Evolutionary conservation across 306 rosid genomes (phyloP).

Genomic region (Gillenia trifoliata): DNA sequence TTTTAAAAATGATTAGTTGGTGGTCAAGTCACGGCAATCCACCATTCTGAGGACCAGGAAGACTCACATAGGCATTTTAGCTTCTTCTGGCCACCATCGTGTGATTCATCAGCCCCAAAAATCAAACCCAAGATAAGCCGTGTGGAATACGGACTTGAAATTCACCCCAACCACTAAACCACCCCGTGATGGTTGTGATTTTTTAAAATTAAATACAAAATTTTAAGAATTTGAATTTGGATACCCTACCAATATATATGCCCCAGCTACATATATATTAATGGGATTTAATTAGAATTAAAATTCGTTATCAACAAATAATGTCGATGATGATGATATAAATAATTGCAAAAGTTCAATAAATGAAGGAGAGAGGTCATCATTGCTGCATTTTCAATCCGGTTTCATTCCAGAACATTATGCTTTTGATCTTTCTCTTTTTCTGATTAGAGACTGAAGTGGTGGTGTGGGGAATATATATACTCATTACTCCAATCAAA

Average conservation of each 20-base stretch:
- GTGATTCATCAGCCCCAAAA: too few species aligned
- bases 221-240: too few species aligned
- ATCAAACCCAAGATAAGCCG: too few species aligned
- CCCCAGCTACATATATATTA: not conserved
- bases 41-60: too few species aligned
- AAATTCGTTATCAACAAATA: not conserved
- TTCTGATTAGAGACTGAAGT: not conserved
- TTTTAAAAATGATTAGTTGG: too few species aligned
- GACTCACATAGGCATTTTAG: too few species aligned
- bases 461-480: not conserved
- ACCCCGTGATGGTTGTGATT: too few species aligned
- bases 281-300: not conserved
- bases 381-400: not conserved
- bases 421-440: not conserved
- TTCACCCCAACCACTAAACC: too few species aligned
- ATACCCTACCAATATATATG: not conserved
- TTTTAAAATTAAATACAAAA: too few species aligned
- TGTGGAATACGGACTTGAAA: too few species aligned
- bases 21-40: too few species aligned
- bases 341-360: not conserved
- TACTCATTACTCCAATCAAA: not conserved
- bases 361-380: not conserved
- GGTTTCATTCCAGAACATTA: not conserved
- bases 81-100: too few species aligned
- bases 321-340: not conserved